These are phyloP conservation scores for Backusella australiensis DNA, from an alignment of 192 early-diverging fungal genomes.

Conservation along the genomic window DNA sequence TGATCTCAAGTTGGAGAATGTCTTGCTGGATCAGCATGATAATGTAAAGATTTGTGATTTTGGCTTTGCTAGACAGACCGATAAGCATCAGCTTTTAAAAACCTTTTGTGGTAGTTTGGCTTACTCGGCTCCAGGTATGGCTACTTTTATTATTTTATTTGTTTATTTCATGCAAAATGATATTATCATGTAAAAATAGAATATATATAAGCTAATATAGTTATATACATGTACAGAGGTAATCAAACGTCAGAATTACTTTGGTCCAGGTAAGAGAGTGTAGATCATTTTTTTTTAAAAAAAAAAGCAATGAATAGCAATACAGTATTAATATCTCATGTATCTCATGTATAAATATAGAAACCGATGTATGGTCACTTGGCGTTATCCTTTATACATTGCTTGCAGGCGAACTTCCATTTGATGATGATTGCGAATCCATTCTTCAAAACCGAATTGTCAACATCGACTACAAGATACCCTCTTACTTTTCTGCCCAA, in stretches of 20 bases:
- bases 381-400: conserved; percentile 91
- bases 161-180: not conserved
- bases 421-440: conserved; percentile 77
- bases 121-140: conserved; percentile 74
- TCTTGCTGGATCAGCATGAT: conserved; percentile 52
- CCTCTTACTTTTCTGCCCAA: conserved; percentile 52
- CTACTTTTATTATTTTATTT: not conserved
- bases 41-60: conserved; percentile 66
- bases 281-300: not conserved
- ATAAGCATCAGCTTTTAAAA: conserved; percentile 56
- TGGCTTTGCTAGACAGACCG: conserved; percentile 66
- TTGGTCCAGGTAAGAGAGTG: conserved; percentile 58
- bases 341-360: not conserved
- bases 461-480: conserved; percentile 69
- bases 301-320: not conserved
- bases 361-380: conserved; percentile 92
- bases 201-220: not conserved
- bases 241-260: conserved; percentile 70
- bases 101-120: conserved; percentile 66
- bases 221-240: conserved; percentile 54
- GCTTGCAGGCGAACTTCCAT: conserved; percentile 77
- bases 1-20: conserved; percentile 62
- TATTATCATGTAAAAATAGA: not conserved
- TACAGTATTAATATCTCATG: not conserved
- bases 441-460: conserved; percentile 68